These are phyloP conservation scores for Primulina eburnea DNA, from an alignment of 257 asterid genomes.

Conservation along the genomic window DNA sequence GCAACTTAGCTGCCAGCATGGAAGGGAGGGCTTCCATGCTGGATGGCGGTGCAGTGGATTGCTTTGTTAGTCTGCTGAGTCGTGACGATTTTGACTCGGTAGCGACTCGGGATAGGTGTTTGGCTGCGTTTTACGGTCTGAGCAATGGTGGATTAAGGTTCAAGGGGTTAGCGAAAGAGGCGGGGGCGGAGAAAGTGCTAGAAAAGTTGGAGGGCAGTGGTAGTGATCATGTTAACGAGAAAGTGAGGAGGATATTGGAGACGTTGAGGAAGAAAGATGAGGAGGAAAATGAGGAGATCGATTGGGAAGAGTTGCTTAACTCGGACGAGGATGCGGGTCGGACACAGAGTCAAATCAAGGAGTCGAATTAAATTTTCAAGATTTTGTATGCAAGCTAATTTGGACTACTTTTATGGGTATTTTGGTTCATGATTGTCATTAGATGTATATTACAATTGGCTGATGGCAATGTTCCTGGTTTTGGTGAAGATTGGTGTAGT, in stretches of 20 bases:
- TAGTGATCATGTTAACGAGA: slow-evolving; percentile 42
- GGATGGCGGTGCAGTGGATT: slow-evolving; percentile 48
- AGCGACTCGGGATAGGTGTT: slow-evolving; percentile 56
- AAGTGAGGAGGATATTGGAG: slow-evolving; percentile 57
- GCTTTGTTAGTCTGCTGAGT: slow-evolving; percentile 49
- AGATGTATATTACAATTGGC: slow-evolving; percentile 19
- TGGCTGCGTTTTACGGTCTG: slow-evolving; percentile 66
- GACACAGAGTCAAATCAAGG: slow-evolving; percentile 31
- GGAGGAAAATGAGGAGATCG: slow-evolving; percentile 65
- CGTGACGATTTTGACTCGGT: slow-evolving; percentile 43
- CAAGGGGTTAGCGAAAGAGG: slow-evolving; percentile 86
- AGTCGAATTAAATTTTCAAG: slow-evolving; percentile 19
- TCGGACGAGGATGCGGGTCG: slow-evolving; percentile 71
- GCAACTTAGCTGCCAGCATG: slow-evolving; percentile 50
- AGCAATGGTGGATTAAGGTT: slow-evolving; percentile 93
- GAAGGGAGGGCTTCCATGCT: slow-evolving; percentile 8
- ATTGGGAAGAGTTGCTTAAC: slow-evolving; percentile 87
- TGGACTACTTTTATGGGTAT: background rate
- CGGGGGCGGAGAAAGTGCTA: slow-evolving; percentile 69
- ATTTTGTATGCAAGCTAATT: background rate
- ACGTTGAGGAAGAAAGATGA: slow-evolving; percentile 62
- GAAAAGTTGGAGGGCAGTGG: slow-evolving; percentile 47
- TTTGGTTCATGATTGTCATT: background rate
- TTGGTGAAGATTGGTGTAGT: background rate
- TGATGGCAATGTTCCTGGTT: background rate